These are phyloP conservation scores for Punica granatum DNA, from an alignment of 345 rosid species.

Conservation along the genomic window DNA sequence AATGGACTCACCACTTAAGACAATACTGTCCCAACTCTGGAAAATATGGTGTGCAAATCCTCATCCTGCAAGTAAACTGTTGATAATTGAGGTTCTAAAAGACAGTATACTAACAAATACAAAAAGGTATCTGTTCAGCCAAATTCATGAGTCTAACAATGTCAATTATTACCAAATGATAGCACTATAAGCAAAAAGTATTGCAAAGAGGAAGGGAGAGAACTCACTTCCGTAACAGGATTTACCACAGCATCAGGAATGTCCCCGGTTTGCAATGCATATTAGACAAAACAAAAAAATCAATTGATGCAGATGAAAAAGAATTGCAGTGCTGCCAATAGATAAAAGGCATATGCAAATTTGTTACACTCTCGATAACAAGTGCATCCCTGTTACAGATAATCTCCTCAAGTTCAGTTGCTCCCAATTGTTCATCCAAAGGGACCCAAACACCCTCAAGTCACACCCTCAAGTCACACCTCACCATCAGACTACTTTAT, in stretches of 20 bases:
- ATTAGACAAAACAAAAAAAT: slow-evolving; percentile 6
- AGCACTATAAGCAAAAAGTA: not conserved
- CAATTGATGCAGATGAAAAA: slow-evolving; percentile 7
- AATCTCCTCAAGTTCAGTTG: slow-evolving; percentile 66
- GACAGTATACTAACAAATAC: not conserved
- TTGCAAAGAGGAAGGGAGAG: slow-evolving; percentile 6
- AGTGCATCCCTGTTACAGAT: slow-evolving; percentile 76
- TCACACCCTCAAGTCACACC: no score
- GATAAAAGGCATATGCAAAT: not conserved
- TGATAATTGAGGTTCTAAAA: not conserved
- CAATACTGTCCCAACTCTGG: no score
- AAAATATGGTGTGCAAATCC: slow-evolving; percentile 88
- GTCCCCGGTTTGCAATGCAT: slow-evolving; percentile 47
- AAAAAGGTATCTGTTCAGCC: not conserved
- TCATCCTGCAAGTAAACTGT: slow-evolving; percentile 60
- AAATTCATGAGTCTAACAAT: not conserved
- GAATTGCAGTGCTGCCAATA: not conserved
- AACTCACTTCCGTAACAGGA: slow-evolving; percentile 92
- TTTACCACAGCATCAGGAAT: slow-evolving; percentile 91
- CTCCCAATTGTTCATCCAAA: slow-evolving; percentile 71
- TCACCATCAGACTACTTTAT: slow-evolving; percentile 51
- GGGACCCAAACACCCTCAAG: slow-evolving; percentile 99
- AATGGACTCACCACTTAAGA: no score
- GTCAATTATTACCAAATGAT: not conserved
- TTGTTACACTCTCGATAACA: slow-evolving; percentile 89